Percentiles rank a stretch among this genome's conserved stretches.
phyloP scores from a whole-genome alignment of 2,329 filamentous ascomycete species.

The Plectosphaerella cucumerina region DNA sequence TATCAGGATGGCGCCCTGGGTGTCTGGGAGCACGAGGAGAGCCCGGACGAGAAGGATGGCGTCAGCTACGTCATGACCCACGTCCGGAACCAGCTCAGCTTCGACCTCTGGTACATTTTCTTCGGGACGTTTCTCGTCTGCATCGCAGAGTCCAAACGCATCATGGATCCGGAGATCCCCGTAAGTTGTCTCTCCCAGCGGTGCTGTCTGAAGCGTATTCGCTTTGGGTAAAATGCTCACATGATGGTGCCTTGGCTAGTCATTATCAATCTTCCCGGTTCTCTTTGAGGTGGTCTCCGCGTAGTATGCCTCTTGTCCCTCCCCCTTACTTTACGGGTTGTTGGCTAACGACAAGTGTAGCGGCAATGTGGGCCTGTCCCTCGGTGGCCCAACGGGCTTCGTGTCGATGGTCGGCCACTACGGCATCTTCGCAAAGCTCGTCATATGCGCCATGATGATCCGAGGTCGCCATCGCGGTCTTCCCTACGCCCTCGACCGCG shows the following conservation, averaged over 20 bases:
- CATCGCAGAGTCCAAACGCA: conserved; percentile 12
- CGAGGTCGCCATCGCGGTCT: conserved; percentile 30
- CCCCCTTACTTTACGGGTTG: neutral
- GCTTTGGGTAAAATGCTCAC: too few species aligned
- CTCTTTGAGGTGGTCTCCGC: conserved; percentile 27
- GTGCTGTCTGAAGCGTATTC: too few species aligned
- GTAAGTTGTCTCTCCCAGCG: neutral
- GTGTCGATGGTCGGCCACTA: conserved; percentile 25
- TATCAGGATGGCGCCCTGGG: conserved; percentile 60
- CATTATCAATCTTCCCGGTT: conserved; percentile 24
- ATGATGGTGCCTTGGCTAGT: conserved; percentile 11
- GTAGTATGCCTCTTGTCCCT: conserved; percentile 18
- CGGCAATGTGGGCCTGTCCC: conserved; percentile 29
- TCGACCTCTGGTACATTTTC: conserved; percentile 37
- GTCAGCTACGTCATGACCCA: conserved; percentile 25
- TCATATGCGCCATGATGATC: conserved; percentile 32
- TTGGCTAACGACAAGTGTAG: conserved; percentile 12
- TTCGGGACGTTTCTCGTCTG: conserved; percentile 30
- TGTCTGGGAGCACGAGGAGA: conserved; percentile 37
- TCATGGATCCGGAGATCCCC: conserved; percentile 1
- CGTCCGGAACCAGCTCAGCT: conserved; percentile 32
- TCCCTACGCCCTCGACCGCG: conserved; percentile 27
- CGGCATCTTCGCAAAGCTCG: conserved; percentile 26
- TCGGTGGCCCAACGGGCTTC: conserved; percentile 24
- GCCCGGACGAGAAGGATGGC: conserved; percentile 20